Base-by-base conservation (phyloP, 306 rosid genomes). In the Casuarina cunninghamiana region DNA sequence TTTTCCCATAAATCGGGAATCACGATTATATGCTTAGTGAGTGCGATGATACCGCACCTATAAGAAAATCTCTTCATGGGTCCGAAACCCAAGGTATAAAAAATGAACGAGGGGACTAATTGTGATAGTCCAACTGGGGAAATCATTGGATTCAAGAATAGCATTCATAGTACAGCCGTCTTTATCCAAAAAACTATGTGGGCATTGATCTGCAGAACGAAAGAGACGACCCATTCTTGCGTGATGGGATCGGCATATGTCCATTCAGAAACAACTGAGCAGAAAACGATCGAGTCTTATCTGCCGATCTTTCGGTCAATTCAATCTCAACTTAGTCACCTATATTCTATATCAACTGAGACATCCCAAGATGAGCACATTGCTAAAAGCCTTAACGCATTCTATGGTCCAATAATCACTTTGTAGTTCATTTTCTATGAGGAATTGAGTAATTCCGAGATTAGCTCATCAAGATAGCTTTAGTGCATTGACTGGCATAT, bases 291-390 rank as follows among this genome's bases (percentile, higher is more conserved):
- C 32, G 74, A 60, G 73, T 44, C 69, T 46, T 77, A 71, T 78
- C 75, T 73, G 45, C 32, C 69, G 49, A 79, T 80, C 85, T 41
- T 80, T 75, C 83, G 75, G 48, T 77, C 87, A 74, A 80, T 71
- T 86, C 78, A 73, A 0, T 19, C 80, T 48, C 58, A 82, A 82
- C 77, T 80, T 77, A 38, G 42, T 11, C 16, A 0, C 1, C 49
- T 2, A 37, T 0, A 49, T 79, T 57, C 76, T 38, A 55, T 12
- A 49, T 10, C 69, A 78, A 78, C 72, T 78, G 85, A 80, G 69
- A 75, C 77, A 43, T 54, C 74, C 81, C 85, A 80, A 78, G 21
- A 65, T 77, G 15, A 63, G 17, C 57, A 39, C 73, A 76, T 73
- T 48, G 60, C 15, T 5, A 6, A 0, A n/a, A 21, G 37, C 73